Base-by-base conservation (phyloP, 2,329 filamentous ascomycete species). In the Sphaerostilbella broomeana region DNA sequence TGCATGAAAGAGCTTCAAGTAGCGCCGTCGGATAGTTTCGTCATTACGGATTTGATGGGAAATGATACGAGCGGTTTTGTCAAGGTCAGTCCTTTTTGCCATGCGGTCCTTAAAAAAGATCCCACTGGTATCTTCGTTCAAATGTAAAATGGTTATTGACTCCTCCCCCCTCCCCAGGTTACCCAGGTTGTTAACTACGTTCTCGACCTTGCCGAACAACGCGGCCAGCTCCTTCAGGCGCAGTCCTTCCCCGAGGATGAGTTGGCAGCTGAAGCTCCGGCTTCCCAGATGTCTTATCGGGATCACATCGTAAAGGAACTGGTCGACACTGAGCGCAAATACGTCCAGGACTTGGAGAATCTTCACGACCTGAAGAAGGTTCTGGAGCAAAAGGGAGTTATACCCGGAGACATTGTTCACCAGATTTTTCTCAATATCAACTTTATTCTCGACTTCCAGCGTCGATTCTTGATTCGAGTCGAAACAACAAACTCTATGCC, bases 341-440 rank as follows among this genome's bases (percentile, higher is more conserved):
- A 98, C 53, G 92, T 97, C 4, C 89, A 97, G 60, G 92, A 98
- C 67, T 67, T 98, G 38, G 90, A 97, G 60, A 90, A 95, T 51
- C 64, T 98, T 24, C 88, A 97, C 59, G 83, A 89, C 35, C 75
- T 97, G 56, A 97, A 95, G 66, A 90, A 86, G 63, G 78, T 83
- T 17, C 71, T 97, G 40, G 88, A 95, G 52, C 84, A 94, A 57
- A 88, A 83, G 49, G 88, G 88, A 25, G 79, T 87, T 25, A 79
- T 97, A 47, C 84, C 86, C 2, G 90, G 92, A 38, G 92, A 98
- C 58, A 78, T 83, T 8, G 82, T 95, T 16, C 89, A 97, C 64
- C 81, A 89, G 56, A 95, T 98, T 47, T 98, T 98, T 64, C 73
- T 97, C 46, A 98, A 98, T 63, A 79, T 97, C 56, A 95, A 97